Conservation (phyloP, 2,329 filamentous ascomycete genomes). For the Fonsecaea erecta region DNA sequence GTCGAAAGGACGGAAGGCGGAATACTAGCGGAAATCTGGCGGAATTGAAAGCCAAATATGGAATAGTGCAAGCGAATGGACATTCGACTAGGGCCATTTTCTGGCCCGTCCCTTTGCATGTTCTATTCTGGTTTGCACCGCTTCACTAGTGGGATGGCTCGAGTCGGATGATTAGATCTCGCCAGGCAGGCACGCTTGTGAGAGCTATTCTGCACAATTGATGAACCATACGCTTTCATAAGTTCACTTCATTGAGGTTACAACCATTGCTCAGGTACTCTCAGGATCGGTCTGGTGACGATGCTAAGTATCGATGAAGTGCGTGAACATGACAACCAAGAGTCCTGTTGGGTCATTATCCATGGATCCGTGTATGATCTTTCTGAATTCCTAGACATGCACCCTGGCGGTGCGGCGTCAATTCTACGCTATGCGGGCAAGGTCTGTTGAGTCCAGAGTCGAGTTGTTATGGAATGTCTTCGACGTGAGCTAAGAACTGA, state of each 20-base stretch:
- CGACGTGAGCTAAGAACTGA: background rate
- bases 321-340: slow-evolving; percentile 74
- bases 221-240: background rate
- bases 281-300: background rate
- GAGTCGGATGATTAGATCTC: background rate
- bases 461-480: background rate
- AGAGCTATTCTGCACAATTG: background rate
- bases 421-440: slow-evolving; percentile 82
- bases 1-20: background rate
- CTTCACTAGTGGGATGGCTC: background rate
- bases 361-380: slow-evolving; percentile 81
- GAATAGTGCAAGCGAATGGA: background rate
- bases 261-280: background rate
- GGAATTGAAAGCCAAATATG: background rate
- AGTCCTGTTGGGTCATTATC: slow-evolving; percentile 83
- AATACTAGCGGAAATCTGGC: background rate
- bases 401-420: slow-evolving; percentile 86
- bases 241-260: background rate
- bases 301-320: background rate
- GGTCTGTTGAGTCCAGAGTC: background rate
- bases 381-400: slow-evolving; percentile 79
- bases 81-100: background rate
- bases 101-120: background rate
- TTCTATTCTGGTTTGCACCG: background rate
- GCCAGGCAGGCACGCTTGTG: too few relatives aligned